Base-by-base conservation (phyloP, 2,329 filamentous ascomycete genomes). In the Colletotrichum sidae region DNA sequence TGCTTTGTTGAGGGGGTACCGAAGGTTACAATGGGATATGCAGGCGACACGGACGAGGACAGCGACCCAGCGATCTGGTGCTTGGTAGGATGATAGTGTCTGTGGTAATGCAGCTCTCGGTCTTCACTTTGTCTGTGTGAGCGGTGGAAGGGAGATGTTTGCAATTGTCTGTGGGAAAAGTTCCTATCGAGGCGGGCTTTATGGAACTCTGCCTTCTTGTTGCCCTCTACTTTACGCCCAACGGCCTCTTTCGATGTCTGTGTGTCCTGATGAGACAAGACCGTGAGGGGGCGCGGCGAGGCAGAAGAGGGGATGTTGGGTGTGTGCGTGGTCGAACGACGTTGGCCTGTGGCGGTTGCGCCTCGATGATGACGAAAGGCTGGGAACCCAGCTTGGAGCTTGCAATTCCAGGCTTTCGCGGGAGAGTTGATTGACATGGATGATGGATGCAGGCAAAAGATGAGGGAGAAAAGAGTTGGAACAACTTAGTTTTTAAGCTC, bases 181-280 rank as follows among this genome's bases (percentile, higher is more conserved):
- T 34, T 44, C n/a, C 50, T 44, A 59, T 63, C 50, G 58, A 63
- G 47, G 59, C 63, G 53, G 59, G 47, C 59, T 66, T 66, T 66
- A 66, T 63, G 63, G 53, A 17, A 54, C 38, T 44, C 63, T 39
- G 54, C 15, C 47, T 52, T 50, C 41, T 41, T 46, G 25, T 25
- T 25, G 25, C 37, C 13, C 42, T 37, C 41, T 45, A 35, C 53
- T 45, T 37, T 33, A 55, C 38, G 42, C 53, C 51, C 34, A 55
- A 35, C 41, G 55, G 10, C 37, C 55, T 60, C 33, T 35, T 35
- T 38, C 25, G 37, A 52, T 51, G 63, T 63, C 63, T 53, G 63
- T 66, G 63, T 62, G 63, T 49, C 42, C 38, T 51, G 59, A 46
- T 63, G 58, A 66, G 58, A 63, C 63, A 63, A 39, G 52, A 51